Base-by-base conservation (phyloP, 2,329 filamentous ascomycete genomes). In the Fusarium subglutinans region DNA sequence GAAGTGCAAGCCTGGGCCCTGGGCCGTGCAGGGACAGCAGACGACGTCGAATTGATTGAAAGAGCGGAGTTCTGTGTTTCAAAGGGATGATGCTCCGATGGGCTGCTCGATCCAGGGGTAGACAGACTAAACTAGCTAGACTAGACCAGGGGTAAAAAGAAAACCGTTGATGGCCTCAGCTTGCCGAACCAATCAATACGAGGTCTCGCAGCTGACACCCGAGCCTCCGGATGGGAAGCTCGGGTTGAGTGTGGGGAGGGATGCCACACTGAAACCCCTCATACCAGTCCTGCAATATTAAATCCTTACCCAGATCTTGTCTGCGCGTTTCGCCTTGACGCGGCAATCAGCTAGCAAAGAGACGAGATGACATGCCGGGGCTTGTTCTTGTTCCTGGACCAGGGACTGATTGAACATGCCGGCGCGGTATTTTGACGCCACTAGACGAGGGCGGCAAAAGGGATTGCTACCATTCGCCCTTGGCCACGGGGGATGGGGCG, bases 231-330 rank as follows among this genome's bases (percentile, higher is more conserved):
- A 56, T 56, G 47, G 51, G 59, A 30, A 37, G 28, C 30, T 41
- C 59, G 58, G 38, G 55, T 43, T 33, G 45, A 65, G 47, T 66
- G 70, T 74, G 71, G 64, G 67, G 71, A 60, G 55, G 50, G 43
- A 58, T 72, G 71, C 35, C 71, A 74, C 71, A 74, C 71, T 74
- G 67, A 74, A 68, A 73, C 71, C 54, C 62, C 24, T 63, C 47
- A 54, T 45, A 37, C 33, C 26, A 43, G 43, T 74, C 71, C 71
- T 74, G 62, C 38, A 74, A 74, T 74, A 35, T 61, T 48, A 71
- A 28, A 44, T 24, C 26, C 26, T 48, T 59, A 53, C 33, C 48
- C 45, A 66, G 59, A 72, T 63, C 58, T 74, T 55, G 54, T 20
- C 59, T 53, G 38, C 50, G 45, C 43, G 71, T 74, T 72, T 74